Percentiles rank a stretch among this genome's conserved stretches.
phyloP scores from a whole-genome alignment of 164 flowering plant genomes.

The Taxillus chinensis region DNA sequence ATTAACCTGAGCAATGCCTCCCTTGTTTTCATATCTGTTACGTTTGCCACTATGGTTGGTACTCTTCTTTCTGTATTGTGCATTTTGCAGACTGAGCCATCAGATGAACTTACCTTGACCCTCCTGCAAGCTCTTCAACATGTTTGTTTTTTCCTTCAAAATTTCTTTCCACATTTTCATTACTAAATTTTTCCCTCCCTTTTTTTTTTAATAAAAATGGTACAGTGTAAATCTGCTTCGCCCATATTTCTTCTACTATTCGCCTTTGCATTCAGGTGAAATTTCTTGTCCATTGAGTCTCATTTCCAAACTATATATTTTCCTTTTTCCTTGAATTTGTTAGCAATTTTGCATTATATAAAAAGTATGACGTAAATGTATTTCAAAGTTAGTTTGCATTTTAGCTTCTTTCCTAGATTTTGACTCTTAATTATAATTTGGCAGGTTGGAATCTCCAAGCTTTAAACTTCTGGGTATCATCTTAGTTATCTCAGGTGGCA shows the following conservation, averaged over 20 bases:
- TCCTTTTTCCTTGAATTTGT: too few species aligned
- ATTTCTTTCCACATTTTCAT: not conserved
- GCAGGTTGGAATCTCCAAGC: slow-evolving; percentile 93
- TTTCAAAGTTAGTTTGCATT: not conserved
- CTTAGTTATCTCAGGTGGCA: slow-evolving; percentile 64
- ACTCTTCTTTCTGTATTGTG: slow-evolving; percentile 2
- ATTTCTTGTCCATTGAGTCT: slow-evolving; percentile 6
- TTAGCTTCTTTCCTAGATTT: not conserved
- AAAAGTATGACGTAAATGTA: too few species aligned
- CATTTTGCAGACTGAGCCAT: not conserved
- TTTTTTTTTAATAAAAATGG: not conserved
- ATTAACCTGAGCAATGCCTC: slow-evolving; percentile 93
- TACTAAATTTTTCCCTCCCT: not conserved
- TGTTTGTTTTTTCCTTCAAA: not conserved
- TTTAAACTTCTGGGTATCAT: slow-evolving; percentile 84
- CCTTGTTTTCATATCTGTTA: slow-evolving; percentile 93
- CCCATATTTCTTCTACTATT: slow-evolving; percentile 95
- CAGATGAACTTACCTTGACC: too few species aligned
- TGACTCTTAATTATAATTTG: slow-evolving; percentile 9
- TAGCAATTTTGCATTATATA: too few species aligned
- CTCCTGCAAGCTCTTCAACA: not conserved
- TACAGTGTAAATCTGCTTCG: slow-evolving; percentile 97
- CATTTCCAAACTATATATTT: not conserved
- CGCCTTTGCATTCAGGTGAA: slow-evolving; percentile 98
- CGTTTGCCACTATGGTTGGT: slow-evolving; percentile 99